phyloP scores from a whole-genome alignment of 2,329 filamentous ascomycete genomes.

The Apiospora koreana region DNA sequence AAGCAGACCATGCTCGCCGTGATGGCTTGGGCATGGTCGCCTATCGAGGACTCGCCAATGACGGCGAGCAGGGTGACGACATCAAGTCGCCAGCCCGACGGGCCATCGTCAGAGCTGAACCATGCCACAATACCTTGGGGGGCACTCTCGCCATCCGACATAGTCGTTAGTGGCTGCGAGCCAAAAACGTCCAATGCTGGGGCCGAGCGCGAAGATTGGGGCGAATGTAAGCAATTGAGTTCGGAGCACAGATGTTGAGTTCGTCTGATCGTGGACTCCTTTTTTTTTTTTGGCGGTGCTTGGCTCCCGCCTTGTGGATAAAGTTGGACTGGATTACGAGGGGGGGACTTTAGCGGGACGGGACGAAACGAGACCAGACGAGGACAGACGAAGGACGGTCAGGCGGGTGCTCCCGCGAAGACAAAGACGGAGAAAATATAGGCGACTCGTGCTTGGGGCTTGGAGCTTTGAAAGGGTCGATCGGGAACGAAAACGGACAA shows the following conservation, averaged over 20 bases:
- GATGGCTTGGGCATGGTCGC: constrained; percentile 58
- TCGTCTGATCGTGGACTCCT: neutral
- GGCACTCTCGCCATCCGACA: neutral
- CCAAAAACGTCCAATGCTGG: neutral
- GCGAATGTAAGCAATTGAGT: neutral
- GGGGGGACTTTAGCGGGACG: neutral
- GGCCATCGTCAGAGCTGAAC: constrained; percentile 36
- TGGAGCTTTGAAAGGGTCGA: neutral
- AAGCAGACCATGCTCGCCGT: constrained; percentile 60
- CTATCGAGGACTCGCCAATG: constrained; percentile 61
- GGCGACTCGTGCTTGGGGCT: neutral
- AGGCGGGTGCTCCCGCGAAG: neutral
- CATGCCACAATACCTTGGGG: constrained; percentile 13
- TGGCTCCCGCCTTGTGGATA: constrained; percentile 2
- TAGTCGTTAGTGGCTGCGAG: neutral
- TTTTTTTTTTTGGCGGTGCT: neutral
- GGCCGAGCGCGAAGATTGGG: neutral
- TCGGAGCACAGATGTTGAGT: neutral
- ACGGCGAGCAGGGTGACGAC: constrained; percentile 64
- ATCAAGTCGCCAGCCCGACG: constrained; percentile 55
- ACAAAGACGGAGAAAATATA: neutral
- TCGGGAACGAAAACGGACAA: neutral
- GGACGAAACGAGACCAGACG: neutral
- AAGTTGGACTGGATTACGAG: neutral
- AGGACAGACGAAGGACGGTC: neutral